These are phyloP conservation scores for Stipa capillata DNA, from an alignment of 176 grass and related monocot genomes.

Conservation along the genomic window DNA sequence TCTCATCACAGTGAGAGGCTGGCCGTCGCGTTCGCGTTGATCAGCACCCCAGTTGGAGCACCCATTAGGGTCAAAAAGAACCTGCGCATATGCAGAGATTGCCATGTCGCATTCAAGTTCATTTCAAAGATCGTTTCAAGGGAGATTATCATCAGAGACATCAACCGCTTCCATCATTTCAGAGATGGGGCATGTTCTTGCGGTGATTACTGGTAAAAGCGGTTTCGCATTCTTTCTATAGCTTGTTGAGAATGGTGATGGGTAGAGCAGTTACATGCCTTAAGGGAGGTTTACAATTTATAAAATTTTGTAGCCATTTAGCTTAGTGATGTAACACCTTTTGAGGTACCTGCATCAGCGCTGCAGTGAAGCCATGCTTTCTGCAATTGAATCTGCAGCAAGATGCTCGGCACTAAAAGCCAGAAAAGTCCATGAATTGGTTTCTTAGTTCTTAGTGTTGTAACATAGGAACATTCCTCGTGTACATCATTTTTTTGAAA, in stretches of 20 bases:
- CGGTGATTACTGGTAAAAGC: constrained; percentile 62
- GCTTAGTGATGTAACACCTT: background rate
- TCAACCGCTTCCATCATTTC: constrained; percentile 73
- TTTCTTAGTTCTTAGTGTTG: background rate
- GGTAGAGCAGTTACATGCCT: background rate
- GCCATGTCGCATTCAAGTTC: constrained; percentile 53
- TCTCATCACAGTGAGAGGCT: constrained; percentile 76
- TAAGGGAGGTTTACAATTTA: background rate
- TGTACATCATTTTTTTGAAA: background rate
- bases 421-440: background rate
- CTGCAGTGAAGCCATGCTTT: background rate
- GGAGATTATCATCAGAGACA: constrained; percentile 72
- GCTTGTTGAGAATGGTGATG: constrained; percentile 9
- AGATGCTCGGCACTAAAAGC: background rate
- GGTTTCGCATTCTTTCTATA: background rate
- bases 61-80: constrained; percentile 86
- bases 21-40: constrained; percentile 50
- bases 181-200: constrained; percentile 57
- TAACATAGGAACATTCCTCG: background rate
- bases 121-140: constrained; percentile 68
- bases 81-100: constrained; percentile 69
- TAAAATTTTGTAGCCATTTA: background rate
- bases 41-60: constrained; percentile 48
- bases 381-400: background rate
- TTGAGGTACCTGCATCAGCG: background rate